Evolutionary conservation across 2,329 filamentous ascomycete species (phyloP).

Genomic region (Blumeriella jaapii): DNA sequence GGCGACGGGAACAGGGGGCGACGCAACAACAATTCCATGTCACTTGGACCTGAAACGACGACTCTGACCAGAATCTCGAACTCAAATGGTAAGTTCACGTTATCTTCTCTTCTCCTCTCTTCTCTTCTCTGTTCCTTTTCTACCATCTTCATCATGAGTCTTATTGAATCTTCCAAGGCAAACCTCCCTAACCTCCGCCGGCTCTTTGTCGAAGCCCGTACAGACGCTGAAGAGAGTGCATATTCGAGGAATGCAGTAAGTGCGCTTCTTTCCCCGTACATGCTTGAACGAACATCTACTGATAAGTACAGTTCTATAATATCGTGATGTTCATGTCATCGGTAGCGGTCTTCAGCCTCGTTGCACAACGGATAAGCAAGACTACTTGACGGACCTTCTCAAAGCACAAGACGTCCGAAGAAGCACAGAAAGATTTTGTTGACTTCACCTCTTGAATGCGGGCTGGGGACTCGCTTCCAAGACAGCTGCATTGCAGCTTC

Average conservation of each 20-base stretch:
- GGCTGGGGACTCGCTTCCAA: no score
- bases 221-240: constrained; percentile 85
- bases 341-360: constrained; percentile 84
- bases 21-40: constrained; percentile 5
- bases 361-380: constrained; percentile 65
- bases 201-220: constrained; percentile 87
- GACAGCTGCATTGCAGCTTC: no score
- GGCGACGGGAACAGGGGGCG: constrained; percentile 11
- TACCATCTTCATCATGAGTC: constrained; percentile 11
- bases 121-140: no score
- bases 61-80: constrained; percentile 1
- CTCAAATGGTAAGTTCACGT: constrained; percentile 16
- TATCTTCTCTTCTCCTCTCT: no score
- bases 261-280: constrained; percentile 9
- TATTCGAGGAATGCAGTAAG: constrained; percentile 87
- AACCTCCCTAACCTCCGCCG: constrained; percentile 90
- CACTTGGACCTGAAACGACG: constrained; percentile 16
- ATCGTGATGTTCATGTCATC: constrained; percentile 94
- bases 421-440: no score
- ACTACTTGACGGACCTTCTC: constrained; percentile 8
- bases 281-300: constrained; percentile 5
- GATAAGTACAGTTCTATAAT: constrained; percentile 73
- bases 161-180: constrained; percentile 33
- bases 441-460: no score
- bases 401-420: neutral